These are phyloP conservation scores for Suillus tomentosus DNA, from an alignment of 768 basidiomycete genomes.

Conservation along the genomic window DNA sequence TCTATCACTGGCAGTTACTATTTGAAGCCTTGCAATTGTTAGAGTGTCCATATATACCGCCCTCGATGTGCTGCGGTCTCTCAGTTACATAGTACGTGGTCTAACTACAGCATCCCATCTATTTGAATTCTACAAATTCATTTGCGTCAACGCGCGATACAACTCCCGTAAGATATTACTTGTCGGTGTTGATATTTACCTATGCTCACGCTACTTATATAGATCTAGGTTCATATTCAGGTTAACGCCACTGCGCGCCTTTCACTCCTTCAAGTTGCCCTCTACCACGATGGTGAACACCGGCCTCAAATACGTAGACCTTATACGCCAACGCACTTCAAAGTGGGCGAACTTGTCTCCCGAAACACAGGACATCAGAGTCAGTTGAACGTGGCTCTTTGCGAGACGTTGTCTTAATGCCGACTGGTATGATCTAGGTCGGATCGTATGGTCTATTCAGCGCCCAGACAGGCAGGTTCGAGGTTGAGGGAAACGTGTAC, in stretches of 20 bases:
- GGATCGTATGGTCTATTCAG: slow-evolving; percentile 34
- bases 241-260: not conserved
- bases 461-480: slow-evolving; percentile 27
- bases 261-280: not conserved
- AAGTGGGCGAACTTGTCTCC: slow-evolving; percentile 44
- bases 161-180: not conserved
- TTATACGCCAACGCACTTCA: slow-evolving; percentile 30
- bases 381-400: slow-evolving; percentile 14
- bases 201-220: slow-evolving; percentile 3
- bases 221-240: not conserved
- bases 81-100: not conserved
- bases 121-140: not conserved
- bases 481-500: slow-evolving; percentile 30
- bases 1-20: not conserved
- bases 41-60: not conserved
- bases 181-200: not conserved
- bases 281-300: not conserved
- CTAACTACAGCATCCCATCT: not conserved
- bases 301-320: slow-evolving; percentile 35
- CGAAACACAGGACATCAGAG: slow-evolving; percentile 31
- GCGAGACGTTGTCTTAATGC: not conserved
- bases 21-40: not conserved
- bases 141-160: not conserved
- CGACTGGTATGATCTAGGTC: slow-evolving; percentile 14
- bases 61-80: not conserved